Evolutionary conservation across 169 alveolate species (phyloP), one percentile per base, ranked within the genome.

Genomic region (Plasmodium cynomolgi): DNA sequence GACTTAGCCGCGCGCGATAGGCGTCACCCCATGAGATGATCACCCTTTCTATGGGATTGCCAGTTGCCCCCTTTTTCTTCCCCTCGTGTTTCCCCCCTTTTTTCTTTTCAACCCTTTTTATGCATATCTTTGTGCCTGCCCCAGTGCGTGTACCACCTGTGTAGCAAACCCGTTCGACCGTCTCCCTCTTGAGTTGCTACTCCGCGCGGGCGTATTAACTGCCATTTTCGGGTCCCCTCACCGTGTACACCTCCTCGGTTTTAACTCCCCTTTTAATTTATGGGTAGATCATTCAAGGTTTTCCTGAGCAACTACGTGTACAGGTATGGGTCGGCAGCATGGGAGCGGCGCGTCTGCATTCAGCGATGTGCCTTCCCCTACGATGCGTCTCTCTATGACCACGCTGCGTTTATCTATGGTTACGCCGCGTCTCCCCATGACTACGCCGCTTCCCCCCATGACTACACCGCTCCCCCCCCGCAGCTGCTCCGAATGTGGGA

Each of bases 401-500:
- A 20, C 0, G 33, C 0, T 1, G 31, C 11, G n/a, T n/a, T n/a
- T n/a, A n/a, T n/a, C n/a, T 0, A 44, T 44, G 17, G 2, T 11
- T 44, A 44, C n/a, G 56, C 56, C n/a, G 56, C 56, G 5, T 37
- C 2, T 6, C 47, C 3, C 26, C 0, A 31, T 34, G 6, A 23
- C 4, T 15, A 20, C 0, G 33, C 0, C 11, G 31, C 11, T 5
- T 75, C 26, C 2, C 9, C 37, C 15, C 7, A 26, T 37, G 3
- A 5, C 3, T 8, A 3, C 37, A 31, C n/a, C 26, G 20, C 39
- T 39, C 41, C 29, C 17, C n/a, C 37, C 17, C 13, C 91, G 8
- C 58, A 96, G 97, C 47, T 96, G 97, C 72, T 92, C 91, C 26
- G 97, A 92, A 34, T 96, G 97, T 80, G 96, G 96, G 15, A 94